Evolutionary conservation across 345 rosid genomes (phyloP).

Genomic region (Jatropha curcas): DNA sequence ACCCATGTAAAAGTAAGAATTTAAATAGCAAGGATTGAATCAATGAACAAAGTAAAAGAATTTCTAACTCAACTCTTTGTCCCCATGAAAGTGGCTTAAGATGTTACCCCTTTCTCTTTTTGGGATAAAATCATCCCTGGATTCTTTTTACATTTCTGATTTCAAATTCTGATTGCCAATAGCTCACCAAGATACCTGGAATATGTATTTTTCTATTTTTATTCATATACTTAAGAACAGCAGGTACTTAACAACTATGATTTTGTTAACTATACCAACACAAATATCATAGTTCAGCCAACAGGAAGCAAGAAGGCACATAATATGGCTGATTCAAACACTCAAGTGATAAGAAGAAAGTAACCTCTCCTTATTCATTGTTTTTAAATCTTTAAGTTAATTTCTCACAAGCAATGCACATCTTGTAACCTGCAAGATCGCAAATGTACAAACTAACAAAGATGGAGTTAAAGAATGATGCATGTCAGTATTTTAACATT

Average conservation of each 20-base stretch:
- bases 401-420: not conserved
- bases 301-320: not conserved
- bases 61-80: not conserved
- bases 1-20: not conserved
- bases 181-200: not conserved
- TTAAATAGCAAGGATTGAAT: not conserved
- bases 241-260: not conserved
- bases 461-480: not conserved
- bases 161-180: not conserved
- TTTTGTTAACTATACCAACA: not conserved
- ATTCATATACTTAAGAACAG: conserved; percentile 3
- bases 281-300: not conserved
- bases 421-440: not conserved
- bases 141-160: not conserved
- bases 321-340: not conserved
- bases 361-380: not conserved
- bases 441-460: not conserved
- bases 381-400: not conserved
- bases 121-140: not conserved
- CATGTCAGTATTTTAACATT: not conserved
- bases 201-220: not conserved
- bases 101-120: not conserved
- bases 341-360: not conserved
- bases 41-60: not conserved
- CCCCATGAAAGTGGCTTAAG: not conserved